phyloP scores from a whole-genome alignment of 371 early-diverging fungal species.

The Mortierella sp. region DNA sequence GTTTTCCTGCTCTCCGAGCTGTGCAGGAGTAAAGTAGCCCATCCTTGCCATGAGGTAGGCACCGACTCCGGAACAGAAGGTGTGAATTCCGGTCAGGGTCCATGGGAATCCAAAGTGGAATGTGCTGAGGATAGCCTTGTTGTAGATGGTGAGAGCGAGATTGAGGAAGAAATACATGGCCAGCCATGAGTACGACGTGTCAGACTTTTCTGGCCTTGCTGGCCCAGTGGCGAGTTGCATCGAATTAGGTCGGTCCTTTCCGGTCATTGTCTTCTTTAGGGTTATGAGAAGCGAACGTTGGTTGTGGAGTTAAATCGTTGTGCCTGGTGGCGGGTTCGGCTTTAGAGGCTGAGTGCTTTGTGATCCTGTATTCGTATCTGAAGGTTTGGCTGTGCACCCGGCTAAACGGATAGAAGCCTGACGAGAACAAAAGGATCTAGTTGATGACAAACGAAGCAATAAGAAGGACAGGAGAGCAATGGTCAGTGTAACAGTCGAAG shows the following conservation, averaged over 20 bases:
- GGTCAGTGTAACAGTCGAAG: too few species aligned
- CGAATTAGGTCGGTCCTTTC: slow-evolving; percentile 45
- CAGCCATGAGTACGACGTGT: slow-evolving; percentile 68
- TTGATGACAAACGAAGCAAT: too few species aligned
- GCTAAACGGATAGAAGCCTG: too few species aligned
- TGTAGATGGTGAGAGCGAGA: slow-evolving; percentile 84
- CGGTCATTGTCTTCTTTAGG: slow-evolving; percentile 18
- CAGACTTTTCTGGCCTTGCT: slow-evolving; percentile 31
- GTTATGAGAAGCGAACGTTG: not conserved
- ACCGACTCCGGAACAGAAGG: slow-evolving; percentile 77
- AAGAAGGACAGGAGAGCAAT: too few species aligned
- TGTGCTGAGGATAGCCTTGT: slow-evolving; percentile 82
- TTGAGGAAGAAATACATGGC: slow-evolving; percentile 82
- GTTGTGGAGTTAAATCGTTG: not conserved
- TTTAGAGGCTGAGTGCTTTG: too few species aligned
- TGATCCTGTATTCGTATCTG: slow-evolving; percentile 1
- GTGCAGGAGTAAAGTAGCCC: slow-evolving; percentile 70
- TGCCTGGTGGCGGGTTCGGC: too few species aligned
- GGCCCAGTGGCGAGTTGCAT: slow-evolving; percentile 26
- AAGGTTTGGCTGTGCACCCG: too few species aligned
- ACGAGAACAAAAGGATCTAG: too few species aligned
- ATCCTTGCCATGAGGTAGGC: slow-evolving; percentile 59
- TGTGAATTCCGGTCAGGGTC: slow-evolving; percentile 89
- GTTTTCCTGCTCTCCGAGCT: slow-evolving; percentile 68
- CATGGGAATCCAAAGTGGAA: slow-evolving; percentile 85